Evolutionary conservation across 164 flowering plant species (phyloP), one percentile per base, ranked within the genome.

Genomic region (Vitis labrusca): DNA sequence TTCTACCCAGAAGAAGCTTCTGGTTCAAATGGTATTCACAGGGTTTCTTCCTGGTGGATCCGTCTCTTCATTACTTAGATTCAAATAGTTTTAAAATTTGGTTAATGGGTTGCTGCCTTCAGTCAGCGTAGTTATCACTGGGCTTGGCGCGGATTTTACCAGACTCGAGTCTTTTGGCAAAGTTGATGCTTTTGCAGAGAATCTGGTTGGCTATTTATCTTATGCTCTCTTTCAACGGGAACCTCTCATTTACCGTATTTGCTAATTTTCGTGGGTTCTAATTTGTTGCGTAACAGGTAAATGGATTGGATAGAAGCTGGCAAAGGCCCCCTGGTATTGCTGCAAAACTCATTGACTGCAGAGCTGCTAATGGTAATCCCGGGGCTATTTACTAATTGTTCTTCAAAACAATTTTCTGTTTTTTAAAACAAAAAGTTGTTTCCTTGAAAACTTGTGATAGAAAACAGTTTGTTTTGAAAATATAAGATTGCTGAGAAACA

Each of bases 271-370:
- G 19, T 15, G 17, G 48, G 0, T 68, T 56, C 6, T 4, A 17
- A 50, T 51, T 61, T 13, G 1, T 61, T 51, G 27, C 27, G 51
- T 12, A 55, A 52, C 66, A 95, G 99, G 91, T 95, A 14, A 79
- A 80, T 75, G 98, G 98, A 62, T 73, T 93, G 77, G 99, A 95
- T 73, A 91, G 99, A 79, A 95, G 99, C 80, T 93, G 98, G 97
- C 86, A 89, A 74, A 86, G 90, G 61, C 98, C 99, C 0, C 92
- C 97, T 3, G 99, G 99, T 55, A 90, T 92, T 55, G 80, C 83
- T 1, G 98, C 98, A 66, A 91, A 93, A 71, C 97, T 95, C 23
- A 73, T 91, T 14, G 79, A 88, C 65, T 70, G 87, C 57, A 93
- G 78, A 84, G 71, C 97, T 49, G 23, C 88, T 9, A 90, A 90